Evolutionary conservation across 805 yeast species (phyloP).

Genomic region (Clavispora carvajalis): DNA sequence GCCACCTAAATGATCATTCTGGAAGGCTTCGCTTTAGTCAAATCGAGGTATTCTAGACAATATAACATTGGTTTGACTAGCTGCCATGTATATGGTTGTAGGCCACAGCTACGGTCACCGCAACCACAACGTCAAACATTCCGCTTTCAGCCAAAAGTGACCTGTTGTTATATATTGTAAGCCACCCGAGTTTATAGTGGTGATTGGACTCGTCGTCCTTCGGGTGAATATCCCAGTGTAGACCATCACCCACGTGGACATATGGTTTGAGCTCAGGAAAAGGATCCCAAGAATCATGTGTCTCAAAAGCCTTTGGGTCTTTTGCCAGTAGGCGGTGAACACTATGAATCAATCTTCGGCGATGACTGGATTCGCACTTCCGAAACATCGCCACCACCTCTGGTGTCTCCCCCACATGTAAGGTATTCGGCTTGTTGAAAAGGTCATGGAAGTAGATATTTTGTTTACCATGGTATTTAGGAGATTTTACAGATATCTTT

Average conservation of each 20-base stretch:
- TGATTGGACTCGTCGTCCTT: constrained; percentile 59
- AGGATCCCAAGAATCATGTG: constrained; percentile 6
- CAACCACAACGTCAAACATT: constrained; percentile 51
- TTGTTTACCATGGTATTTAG: constrained; percentile 28
- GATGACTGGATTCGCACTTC: constrained; percentile 34
- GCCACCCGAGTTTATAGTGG: constrained; percentile 54
- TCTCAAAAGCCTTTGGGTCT: background rate
- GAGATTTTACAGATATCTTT: constrained; percentile 9
- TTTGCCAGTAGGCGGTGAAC: constrained; percentile 20
- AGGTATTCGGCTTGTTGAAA: constrained; percentile 12
- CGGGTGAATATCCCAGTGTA: constrained; percentile 37
- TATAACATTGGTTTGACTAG: too few relatives aligned
- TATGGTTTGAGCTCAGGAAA: constrained; percentile 23
- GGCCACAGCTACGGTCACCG: constrained; percentile 50
- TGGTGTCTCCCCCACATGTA: constrained; percentile 10
- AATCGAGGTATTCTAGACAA: too few relatives aligned
- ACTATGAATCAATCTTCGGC: constrained; percentile 34
- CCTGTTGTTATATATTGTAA: constrained; percentile 51
- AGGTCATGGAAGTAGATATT: constrained; percentile 36
- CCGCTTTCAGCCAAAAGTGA: constrained; percentile 29
- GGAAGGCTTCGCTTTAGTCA: too few relatives aligned
- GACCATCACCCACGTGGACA: constrained; percentile 52
- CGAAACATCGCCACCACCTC: constrained; percentile 36
- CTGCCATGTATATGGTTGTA: constrained; percentile 19
- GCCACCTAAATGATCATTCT: too few relatives aligned